Percentiles rank a stretch among this genome's conserved stretches.
These are phyloP conservation scores for Pseudogymnoascus sp. DNA, from an alignment of 2,329 filamentous ascomycete species.

Conservation along the genomic window DNA sequence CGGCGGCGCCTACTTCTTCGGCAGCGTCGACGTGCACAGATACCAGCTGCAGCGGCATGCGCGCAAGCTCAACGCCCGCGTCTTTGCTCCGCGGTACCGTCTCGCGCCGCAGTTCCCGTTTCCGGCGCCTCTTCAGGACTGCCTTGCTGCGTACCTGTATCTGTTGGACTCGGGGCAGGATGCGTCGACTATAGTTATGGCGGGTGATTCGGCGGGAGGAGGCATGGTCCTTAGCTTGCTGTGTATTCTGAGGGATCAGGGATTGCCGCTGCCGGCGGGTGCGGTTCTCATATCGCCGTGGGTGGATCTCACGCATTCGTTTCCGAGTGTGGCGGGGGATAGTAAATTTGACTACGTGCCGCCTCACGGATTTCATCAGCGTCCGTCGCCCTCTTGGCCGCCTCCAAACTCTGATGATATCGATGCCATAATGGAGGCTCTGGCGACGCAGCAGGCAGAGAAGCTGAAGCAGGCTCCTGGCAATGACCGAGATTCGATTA, in stretches of 20 bases:
- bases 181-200: slow-evolving; percentile 74
- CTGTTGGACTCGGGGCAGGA: slow-evolving; percentile 65
- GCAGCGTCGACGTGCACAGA: slow-evolving; percentile 91
- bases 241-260: slow-evolving; percentile 73
- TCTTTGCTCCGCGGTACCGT: slow-evolving; percentile 81
- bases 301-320: slow-evolving; percentile 93
- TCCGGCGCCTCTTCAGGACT: slow-evolving; percentile 86
- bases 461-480: slow-evolving; percentile 27
- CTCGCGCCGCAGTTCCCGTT: slow-evolving; percentile 93
- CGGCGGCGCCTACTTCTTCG: slow-evolving; percentile 92
- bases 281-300: slow-evolving; percentile 89
- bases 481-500: slow-evolving; percentile 31
- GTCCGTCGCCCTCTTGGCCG: slow-evolving; percentile 85
- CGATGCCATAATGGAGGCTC: slow-evolving; percentile 37
- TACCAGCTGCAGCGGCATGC: slow-evolving; percentile 97
- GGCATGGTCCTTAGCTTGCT: slow-evolving; percentile 82
- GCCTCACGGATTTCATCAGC: slow-evolving; percentile 78
- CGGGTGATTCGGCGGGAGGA: slow-evolving; percentile 87
- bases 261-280: slow-evolving; percentile 77
- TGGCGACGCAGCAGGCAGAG: slow-evolving; percentile 45
- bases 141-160: slow-evolving; percentile 78
- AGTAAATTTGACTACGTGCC: slow-evolving; percentile 83
- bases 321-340: slow-evolving; percentile 75
- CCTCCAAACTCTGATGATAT: slow-evolving; percentile 77
- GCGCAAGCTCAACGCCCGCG: slow-evolving; percentile 81